phyloP scores from a whole-genome alignment of 768 basidiomycete species.

The Suillus alpinus region DNA sequence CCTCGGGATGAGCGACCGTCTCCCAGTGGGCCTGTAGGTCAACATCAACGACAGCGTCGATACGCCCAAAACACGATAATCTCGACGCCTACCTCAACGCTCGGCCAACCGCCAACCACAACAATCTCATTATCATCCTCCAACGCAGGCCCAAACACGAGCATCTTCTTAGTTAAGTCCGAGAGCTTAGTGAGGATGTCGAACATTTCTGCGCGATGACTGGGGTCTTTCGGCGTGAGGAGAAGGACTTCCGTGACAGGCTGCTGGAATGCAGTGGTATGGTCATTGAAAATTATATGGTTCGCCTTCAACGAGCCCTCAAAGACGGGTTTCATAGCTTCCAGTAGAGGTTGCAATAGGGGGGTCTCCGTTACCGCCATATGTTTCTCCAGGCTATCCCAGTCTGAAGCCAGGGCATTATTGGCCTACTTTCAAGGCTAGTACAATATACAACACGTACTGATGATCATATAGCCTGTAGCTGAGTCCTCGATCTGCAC shows the following conservation, averaged over 20 bases:
- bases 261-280: slow-evolving; percentile 12
- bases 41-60: not conserved
- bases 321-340: slow-evolving; percentile 8
- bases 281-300: slow-evolving; percentile 17
- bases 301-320: slow-evolving; percentile 10
- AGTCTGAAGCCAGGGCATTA: slow-evolving; percentile 14
- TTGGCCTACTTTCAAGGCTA: not conserved
- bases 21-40: slow-evolving; percentile 15
- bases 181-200: slow-evolving; percentile 13
- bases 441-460: slow-evolving; percentile 6
- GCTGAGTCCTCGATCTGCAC: slow-evolving; percentile 14
- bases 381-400: slow-evolving; percentile 23
- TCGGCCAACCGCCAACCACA: slow-evolving; percentile 18
- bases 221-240: slow-evolving; percentile 18
- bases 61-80: not conserved
- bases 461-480: slow-evolving; percentile 15
- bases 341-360: slow-evolving; percentile 2
- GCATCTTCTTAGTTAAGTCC: slow-evolving; percentile 5
- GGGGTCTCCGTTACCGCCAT: slow-evolving; percentile 5
- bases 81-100: slow-evolving; percentile 19
- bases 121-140: slow-evolving; percentile 21
- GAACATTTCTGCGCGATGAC: slow-evolving; percentile 16
- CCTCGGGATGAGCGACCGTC: slow-evolving; percentile 3
- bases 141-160: slow-evolving; percentile 18
- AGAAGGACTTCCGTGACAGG: slow-evolving; percentile 22